phyloP scores from a whole-genome alignment of 192 early-diverging fungal genomes.

The Coemansia sp. region DNA sequence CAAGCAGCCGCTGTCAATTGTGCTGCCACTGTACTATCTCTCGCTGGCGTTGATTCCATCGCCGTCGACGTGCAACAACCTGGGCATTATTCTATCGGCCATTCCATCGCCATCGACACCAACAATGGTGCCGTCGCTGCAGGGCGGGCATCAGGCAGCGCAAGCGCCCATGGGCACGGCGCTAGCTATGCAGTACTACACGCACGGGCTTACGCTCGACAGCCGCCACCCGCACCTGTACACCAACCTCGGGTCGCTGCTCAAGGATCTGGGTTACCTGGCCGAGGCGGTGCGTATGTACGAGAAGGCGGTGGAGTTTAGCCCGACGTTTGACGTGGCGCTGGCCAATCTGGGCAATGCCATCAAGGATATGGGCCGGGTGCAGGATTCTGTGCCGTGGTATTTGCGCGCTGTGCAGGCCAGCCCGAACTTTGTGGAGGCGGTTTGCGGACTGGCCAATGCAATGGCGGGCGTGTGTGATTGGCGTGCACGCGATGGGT shows the following conservation, averaged over 20 bases:
- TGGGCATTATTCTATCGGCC: slow-evolving; percentile 77
- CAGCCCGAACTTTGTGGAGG: slow-evolving; percentile 90
- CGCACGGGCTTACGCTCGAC: slow-evolving; percentile 80
- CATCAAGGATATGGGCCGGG: slow-evolving; percentile 86
- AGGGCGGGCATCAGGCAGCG: slow-evolving; percentile 45
- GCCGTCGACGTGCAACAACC: slow-evolving; percentile 88
- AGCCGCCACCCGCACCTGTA: slow-evolving; percentile 83
- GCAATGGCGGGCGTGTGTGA: slow-evolving; percentile 85
- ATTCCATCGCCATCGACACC: slow-evolving; percentile 60
- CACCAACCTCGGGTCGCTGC: slow-evolving; percentile 89
- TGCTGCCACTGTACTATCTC: slow-evolving; percentile 82
- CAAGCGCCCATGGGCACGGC: slow-evolving; percentile 70
- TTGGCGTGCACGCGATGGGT: slow-evolving; percentile 78
- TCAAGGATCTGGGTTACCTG: slow-evolving; percentile 87
- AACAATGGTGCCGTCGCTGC: slow-evolving; percentile 53
- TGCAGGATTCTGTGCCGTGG: slow-evolving; percentile 84
- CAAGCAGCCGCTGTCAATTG: slow-evolving; percentile 60
- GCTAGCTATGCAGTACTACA: slow-evolving; percentile 82
- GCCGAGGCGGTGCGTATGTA: slow-evolving; percentile 86
- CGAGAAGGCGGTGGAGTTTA: slow-evolving; percentile 80
- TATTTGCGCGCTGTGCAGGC: slow-evolving; percentile 80
- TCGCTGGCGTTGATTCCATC: slow-evolving; percentile 76
- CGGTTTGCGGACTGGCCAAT: slow-evolving; percentile 88
- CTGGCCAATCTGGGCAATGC: slow-evolving; percentile 92
- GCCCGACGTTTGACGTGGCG: slow-evolving; percentile 88